Evolutionary conservation across 148 eudicot species (phyloP).

Genomic region (Polygonum maritimum): DNA sequence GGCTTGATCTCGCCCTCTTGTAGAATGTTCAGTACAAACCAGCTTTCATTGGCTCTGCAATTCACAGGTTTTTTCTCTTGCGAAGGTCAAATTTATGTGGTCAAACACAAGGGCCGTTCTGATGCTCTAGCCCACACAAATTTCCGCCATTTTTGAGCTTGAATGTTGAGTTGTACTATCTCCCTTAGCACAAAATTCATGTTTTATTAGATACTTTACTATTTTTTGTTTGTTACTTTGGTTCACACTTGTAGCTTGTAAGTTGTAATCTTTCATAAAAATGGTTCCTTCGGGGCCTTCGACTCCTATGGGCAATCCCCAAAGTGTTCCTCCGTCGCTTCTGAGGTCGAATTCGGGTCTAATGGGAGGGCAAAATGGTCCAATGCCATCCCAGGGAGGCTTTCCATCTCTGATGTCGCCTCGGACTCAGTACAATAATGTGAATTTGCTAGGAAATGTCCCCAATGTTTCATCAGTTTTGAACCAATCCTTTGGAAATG

Average conservation of each 20-base stretch:
- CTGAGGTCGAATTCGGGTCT: slow-evolving; percentile 71
- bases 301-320: slow-evolving; percentile 75
- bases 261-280: slow-evolving; percentile 8
- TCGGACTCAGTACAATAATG: slow-evolving; percentile 61
- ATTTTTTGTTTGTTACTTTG: background rate
- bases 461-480: slow-evolving; percentile 67
- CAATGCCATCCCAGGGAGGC: slow-evolving; percentile 54
- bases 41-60: slow-evolving; percentile 23
- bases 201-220: slow-evolving; percentile 24
- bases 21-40: slow-evolving; percentile 33
- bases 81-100: slow-evolving; percentile 19
- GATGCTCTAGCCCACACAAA: slow-evolving; percentile 19
- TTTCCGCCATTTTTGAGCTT: background rate
- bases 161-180: slow-evolving; percentile 10
- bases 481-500: slow-evolving; percentile 71
- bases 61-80: slow-evolving; percentile 19
- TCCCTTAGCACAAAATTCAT: slow-evolving; percentile 14
- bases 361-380: slow-evolving; percentile 69
- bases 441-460: slow-evolving; percentile 68
- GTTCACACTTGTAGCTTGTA: slow-evolving; percentile 11
- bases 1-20: slow-evolving; percentile 17
- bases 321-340: slow-evolving; percentile 55
- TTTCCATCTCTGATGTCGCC: slow-evolving; percentile 65
- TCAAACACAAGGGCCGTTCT: slow-evolving; percentile 24
- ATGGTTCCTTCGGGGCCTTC: slow-evolving; percentile 93